These are phyloP conservation scores for Zygotorulaspora danielsina DNA, from an alignment of 805 yeast species.

Conservation along the genomic window DNA sequence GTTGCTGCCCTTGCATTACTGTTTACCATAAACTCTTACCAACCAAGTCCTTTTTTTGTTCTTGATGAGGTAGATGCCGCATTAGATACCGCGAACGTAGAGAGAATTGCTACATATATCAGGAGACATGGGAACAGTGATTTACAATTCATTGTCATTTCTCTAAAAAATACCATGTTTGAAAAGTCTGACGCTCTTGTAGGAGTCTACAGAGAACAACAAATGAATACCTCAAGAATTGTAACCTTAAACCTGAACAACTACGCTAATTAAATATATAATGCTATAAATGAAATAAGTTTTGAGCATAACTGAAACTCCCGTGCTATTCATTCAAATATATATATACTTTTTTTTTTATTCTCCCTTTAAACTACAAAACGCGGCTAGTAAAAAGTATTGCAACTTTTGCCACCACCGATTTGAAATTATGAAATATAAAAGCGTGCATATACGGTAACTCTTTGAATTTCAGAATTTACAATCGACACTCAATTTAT, in stretches of 20 bases:
- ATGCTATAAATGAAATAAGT: neutral
- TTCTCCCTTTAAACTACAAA: neutral
- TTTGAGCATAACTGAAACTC: neutral
- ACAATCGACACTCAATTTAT: too few species aligned
- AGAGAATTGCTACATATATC: slow-evolving; percentile 81
- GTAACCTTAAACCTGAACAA: slow-evolving; percentile 67
- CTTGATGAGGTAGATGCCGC: slow-evolving; percentile 99
- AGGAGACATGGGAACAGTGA: slow-evolving; percentile 66
- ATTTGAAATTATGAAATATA: neutral
- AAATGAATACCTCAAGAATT: slow-evolving; percentile 65
- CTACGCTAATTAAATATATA: slow-evolving; percentile 41
- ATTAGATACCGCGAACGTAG: slow-evolving; percentile 82
- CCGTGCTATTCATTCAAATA: neutral
- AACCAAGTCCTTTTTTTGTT: slow-evolving; percentile 93
- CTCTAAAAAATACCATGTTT: slow-evolving; percentile 80
- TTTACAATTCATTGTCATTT: slow-evolving; percentile 88
- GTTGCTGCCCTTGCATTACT: slow-evolving; percentile 91
- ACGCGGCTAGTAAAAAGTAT: neutral
- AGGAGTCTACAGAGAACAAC: slow-evolving; percentile 85
- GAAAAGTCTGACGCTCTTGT: slow-evolving; percentile 87
- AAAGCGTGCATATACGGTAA: neutral
- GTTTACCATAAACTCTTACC: slow-evolving; percentile 85
- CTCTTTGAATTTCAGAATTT: too few species aligned
- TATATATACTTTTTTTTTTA: neutral
- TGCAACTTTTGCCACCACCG: slow-evolving; percentile 3